Evolutionary conservation across 2,329 filamentous ascomycete species (phyloP), one percentile per base, ranked within the genome.

Genomic region (Epichloe baconii): DNA sequence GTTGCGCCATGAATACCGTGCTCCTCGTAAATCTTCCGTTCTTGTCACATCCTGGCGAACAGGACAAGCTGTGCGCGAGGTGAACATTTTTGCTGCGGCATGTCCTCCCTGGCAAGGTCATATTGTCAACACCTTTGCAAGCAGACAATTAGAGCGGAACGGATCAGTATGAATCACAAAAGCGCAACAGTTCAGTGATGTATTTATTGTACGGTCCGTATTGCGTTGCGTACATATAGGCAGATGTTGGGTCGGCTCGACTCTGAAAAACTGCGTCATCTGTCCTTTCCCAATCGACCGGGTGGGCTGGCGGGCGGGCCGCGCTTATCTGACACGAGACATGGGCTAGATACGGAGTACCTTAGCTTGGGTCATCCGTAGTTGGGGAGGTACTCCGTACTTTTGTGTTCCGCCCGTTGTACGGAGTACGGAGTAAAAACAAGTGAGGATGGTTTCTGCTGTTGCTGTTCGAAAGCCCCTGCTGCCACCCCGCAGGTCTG

Each of bases 291-390:
- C 34, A 50, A 38, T 38, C 48, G 48, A 10, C 34, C 42, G 41
- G 36, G 49, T 47, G 14, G 44, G 44, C 51, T 53, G 55, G 36
- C 49, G 34, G 44, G 47, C 55, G 55, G 53, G 40, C 53, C 55
- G 55, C 55, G 55, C 55, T 51, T 53, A 56, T 55, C 53, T 56
- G 51, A 48, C 51, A 52, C 49, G 46, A 47, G 47, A 50, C 50
- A 52, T 43, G 49, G 42, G 50, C 53, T 11, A 31, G 31, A 31
- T 31, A 31, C 31, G 31, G 31, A 31, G 31, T 31, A 31, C 31
- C 31, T 31, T 11, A 4, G 31, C 31, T 11, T 31, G 31, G 17
- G 17, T 17, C 17, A 17, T 23, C 23, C 15, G 14, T 12, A 11
- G 17, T 6, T 12, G 10, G 43, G 43, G 15, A 14, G 43, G 43